Evolutionary conservation across 345 rosid genomes (phyloP).

Genomic region (Boechera retrofracta): DNA sequence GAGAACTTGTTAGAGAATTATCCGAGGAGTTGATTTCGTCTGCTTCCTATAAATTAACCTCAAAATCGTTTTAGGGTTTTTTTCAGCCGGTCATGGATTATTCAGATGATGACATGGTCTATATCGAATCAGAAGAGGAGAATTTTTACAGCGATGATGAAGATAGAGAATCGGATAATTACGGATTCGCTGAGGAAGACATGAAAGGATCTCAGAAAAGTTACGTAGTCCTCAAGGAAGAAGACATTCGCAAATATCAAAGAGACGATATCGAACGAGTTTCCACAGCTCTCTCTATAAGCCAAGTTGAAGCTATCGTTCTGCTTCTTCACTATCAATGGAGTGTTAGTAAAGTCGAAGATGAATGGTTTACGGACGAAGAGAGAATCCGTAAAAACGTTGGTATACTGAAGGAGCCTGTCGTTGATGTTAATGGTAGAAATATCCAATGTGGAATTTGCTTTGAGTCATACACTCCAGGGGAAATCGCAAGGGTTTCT

Average conservation of each 20-base stretch:
- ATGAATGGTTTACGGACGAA: constrained; percentile 90
- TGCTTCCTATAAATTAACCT: constrained; percentile 4
- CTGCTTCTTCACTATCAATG: constrained; percentile 74
- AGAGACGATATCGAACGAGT: constrained; percentile 71
- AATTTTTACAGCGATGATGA: constrained; percentile 62
- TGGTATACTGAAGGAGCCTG: constrained; percentile 66
- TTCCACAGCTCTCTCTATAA: constrained; percentile 67
- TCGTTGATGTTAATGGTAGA: constrained; percentile 41
- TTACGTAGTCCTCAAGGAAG: constrained; percentile 65
- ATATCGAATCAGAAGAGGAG: constrained; percentile 62
- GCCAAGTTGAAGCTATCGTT: constrained; percentile 55
- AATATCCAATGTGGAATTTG: constrained; percentile 71
- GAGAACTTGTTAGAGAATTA: background rate
- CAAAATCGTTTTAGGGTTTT: background rate
- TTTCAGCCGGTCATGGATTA: constrained; percentile 48
- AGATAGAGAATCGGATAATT: constrained; percentile 34
- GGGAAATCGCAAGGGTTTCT: constrained; percentile 57
- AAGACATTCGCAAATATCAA: constrained; percentile 64
- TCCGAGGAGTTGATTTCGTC: background rate
- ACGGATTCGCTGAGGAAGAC: constrained; percentile 54
- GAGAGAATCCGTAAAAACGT: constrained; percentile 63
- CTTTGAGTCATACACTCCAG: constrained; percentile 55
- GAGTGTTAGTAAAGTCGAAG: constrained; percentile 71
- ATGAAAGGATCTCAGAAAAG: constrained; percentile 52
- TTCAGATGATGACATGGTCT: constrained; percentile 62